Base-by-base conservation (phyloP, 352 stramenopile genomes). In the Globisporangium abappressorium region DNA sequence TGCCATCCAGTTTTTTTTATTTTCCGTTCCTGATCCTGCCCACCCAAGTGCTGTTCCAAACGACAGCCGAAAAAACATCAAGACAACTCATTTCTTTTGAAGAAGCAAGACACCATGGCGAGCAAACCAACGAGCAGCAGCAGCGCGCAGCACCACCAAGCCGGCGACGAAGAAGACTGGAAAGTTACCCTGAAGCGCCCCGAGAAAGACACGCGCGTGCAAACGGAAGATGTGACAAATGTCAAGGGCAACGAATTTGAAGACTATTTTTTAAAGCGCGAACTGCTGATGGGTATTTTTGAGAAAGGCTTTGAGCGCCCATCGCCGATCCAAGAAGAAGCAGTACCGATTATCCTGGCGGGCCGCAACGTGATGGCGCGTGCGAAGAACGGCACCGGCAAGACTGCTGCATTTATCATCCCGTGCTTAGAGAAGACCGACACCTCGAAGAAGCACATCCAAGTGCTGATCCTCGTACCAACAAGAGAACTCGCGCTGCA, bases 221-320 rank as follows among this genome's bases (percentile, higher is more conserved):
- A 96, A 71, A 97, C 91, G 38, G 91, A 96, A 80, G 97, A 99
- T 83, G 97, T 99, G 70, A 99, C 97, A 57, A 97, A 98, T 75
- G 98, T 98, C 57, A 99, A 99, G 75, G 97, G 98, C 73, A 98
- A 99, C 73, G 97, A 99, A 58, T 99, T 99, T 82, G 97, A 99
- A 89, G 97, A 99, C 78, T 99, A 99, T 78, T 99, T 99, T 72
- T 87, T 99, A 63, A 99, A 99, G 83, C 87, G 96, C 60, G 97
- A 99, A 70, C 85, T 99, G 60, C 81, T 99, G 28, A 99, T 99
- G 97, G 98, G 97, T 62, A 99, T 99, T 78, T 99, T 99, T 70
- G 97, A 99, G 74, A 99, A 99, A 75, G 98, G 98, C 26, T 99
- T 99, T 77, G 98, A 99, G 74, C 97, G 97, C 43, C 98, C 98